Percentiles rank a stretch among this genome's conserved stretches.
These are phyloP conservation scores for Calamus simplicifolius DNA, from an alignment of 176 grass and related monocot genomes.

Conservation along the genomic window DNA sequence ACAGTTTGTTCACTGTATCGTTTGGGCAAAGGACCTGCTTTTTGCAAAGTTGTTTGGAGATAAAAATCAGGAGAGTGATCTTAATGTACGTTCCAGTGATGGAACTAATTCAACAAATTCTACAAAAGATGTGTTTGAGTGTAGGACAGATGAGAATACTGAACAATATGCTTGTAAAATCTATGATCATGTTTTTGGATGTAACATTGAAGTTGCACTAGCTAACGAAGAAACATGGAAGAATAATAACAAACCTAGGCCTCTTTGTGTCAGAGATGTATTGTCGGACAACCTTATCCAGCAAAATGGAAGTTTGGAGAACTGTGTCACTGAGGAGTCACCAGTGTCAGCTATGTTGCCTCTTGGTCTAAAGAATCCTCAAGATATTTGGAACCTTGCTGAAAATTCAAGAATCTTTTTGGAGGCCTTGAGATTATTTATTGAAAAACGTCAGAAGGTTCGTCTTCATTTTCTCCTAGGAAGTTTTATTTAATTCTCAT, in stretches of 20 bases:
- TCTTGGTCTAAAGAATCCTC: conserved; percentile 71
- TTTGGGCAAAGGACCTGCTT: conserved; percentile 98
- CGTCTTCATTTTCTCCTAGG: background rate
- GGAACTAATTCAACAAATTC: conserved; percentile 33
- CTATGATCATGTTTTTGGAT: conserved; percentile 92
- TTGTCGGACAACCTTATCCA: conserved; percentile 36
- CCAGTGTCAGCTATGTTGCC: conserved; percentile 58
- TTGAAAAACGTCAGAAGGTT: conserved; percentile 84
- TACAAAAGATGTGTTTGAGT: conserved; percentile 62
- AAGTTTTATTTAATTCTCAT: background rate
- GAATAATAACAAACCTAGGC: conserved; percentile 56
- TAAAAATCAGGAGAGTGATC: conserved; percentile 92
- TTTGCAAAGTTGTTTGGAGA: conserved; percentile 97
- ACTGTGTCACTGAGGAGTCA: conserved; percentile 22
- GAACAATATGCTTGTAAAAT: conserved; percentile 68
- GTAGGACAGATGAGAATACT: conserved; percentile 45
- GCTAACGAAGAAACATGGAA: conserved; percentile 96
- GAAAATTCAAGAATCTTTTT: conserved; percentile 91
- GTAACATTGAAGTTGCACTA: conserved; percentile 73
- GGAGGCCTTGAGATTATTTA: conserved; percentile 78
- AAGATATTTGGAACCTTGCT: conserved; percentile 81
- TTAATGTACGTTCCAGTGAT: conserved; percentile 69
- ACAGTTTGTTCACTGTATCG: conserved; percentile 95
- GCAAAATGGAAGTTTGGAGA: conserved; percentile 40
- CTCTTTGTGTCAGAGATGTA: conserved; percentile 52